Evolutionary conservation across 306 rosid genomes (phyloP).

Genomic region (Mucuna pruriens): DNA sequence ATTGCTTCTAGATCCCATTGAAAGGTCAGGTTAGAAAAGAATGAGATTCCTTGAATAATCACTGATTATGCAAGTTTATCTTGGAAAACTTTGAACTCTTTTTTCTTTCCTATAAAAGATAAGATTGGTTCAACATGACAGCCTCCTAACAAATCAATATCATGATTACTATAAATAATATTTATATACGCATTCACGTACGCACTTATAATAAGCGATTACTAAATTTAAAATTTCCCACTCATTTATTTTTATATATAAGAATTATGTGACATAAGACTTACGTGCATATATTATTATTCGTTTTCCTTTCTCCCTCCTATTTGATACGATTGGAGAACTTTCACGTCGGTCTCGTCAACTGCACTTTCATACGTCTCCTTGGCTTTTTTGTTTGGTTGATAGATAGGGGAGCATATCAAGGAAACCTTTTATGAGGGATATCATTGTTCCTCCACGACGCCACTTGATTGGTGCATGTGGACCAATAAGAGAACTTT

Average conservation of each 20-base stretch:
- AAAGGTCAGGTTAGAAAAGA: neutral
- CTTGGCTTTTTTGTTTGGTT: neutral
- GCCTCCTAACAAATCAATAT: neutral
- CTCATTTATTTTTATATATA: neutral
- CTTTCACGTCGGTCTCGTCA: neutral
- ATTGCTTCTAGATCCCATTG: neutral
- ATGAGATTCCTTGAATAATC: neutral
- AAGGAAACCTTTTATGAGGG: neutral
- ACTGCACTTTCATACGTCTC: neutral
- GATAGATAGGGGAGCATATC: conserved; percentile 6
- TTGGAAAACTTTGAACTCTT: neutral
- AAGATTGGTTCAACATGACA: neutral
- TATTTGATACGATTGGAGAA: neutral
- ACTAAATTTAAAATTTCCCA: no score
- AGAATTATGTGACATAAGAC: neutral
- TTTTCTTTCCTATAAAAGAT: neutral
- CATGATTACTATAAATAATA: neutral
- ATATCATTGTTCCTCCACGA: neutral
- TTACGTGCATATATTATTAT: neutral
- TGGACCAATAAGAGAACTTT: neutral
- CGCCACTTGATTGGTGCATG: conserved; percentile 7
- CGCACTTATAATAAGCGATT: neutral
- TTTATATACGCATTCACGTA: neutral
- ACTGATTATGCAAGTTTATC: neutral
- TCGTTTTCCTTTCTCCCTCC: neutral